These are phyloP conservation scores for Termitomyces sp. DNA, from an alignment of 768 basidiomycete genomes.

Conservation along the genomic window DNA sequence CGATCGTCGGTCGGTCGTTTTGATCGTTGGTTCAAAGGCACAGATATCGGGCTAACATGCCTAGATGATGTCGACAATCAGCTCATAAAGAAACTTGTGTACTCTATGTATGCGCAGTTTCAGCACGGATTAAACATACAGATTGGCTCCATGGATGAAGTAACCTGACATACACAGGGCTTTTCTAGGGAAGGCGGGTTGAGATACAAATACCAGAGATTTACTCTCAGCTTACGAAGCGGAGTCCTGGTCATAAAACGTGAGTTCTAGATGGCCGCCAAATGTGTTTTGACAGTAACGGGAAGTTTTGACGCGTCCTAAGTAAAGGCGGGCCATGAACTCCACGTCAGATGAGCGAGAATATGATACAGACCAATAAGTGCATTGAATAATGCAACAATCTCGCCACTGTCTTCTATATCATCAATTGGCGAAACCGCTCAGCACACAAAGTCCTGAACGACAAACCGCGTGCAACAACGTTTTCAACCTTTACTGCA, in stretches of 20 bases:
- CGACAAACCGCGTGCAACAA: conserved; percentile 32
- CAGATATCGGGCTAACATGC: conserved; percentile 29
- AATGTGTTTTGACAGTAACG: conserved; percentile 34
- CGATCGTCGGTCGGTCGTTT: conserved; percentile 43
- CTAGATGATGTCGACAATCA: conserved; percentile 21
- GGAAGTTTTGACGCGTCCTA: conserved; percentile 49
- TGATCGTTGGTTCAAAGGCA: conserved; percentile 18
- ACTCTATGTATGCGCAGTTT: conserved; percentile 13
- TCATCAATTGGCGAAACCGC: neutral
- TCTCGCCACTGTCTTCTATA: conserved; percentile 34
- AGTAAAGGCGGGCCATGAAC: neutral
- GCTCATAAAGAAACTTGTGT: neutral
- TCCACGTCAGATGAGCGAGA: neutral
- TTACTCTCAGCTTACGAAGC: conserved; percentile 34
- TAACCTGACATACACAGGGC: conserved; percentile 65
- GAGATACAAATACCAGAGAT: neutral
- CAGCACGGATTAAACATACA: conserved; percentile 37
- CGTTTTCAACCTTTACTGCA: conserved; percentile 46
- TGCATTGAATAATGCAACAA: conserved; percentile 51
- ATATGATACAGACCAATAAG: conserved; percentile 41
- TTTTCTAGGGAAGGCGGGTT: conserved; percentile 37
- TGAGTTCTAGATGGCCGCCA: conserved; percentile 42
- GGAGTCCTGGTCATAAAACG: conserved; percentile 47
- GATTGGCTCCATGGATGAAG: conserved; percentile 43
- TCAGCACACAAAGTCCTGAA: neutral